phyloP scores from a whole-genome alignment of 495 filamentous ascomycete species.

The Parmelia sp. region DNA sequence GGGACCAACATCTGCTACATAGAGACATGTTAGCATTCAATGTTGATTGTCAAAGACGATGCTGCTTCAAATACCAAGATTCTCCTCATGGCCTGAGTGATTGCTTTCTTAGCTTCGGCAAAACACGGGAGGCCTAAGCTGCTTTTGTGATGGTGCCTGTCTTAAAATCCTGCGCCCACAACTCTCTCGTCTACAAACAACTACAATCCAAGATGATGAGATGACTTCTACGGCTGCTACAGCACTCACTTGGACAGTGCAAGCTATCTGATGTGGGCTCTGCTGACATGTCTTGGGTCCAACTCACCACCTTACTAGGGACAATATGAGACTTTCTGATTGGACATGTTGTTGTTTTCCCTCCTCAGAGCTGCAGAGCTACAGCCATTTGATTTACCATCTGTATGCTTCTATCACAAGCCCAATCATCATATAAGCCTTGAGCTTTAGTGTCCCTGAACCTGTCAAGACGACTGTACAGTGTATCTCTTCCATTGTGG shows the following conservation, averaged over 20 bases:
- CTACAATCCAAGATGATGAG: constrained; percentile 47
- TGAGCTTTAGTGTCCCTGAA: neutral
- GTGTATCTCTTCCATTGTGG: neutral
- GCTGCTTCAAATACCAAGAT: neutral
- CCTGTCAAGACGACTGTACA: neutral
- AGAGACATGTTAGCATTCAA: constrained; percentile 14
- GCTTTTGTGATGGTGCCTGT: neutral
- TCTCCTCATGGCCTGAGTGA: too few relatives aligned
- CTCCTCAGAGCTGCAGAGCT: neutral
- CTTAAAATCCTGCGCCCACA: neutral
- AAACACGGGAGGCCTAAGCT: neutral
- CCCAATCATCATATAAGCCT: neutral
- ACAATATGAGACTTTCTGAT: constrained; percentile 44
- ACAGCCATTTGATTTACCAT: neutral
- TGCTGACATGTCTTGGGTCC: constrained; percentile 44
- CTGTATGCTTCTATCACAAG: neutral
- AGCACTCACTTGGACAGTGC: constrained; percentile 34
- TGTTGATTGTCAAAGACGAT: neutral
- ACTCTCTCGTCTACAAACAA: constrained; percentile 29
- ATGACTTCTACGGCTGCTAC: constrained; percentile 35
- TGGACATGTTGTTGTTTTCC: constrained; percentile 29
- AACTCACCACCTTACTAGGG: constrained; percentile 40
- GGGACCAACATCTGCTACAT: constrained; percentile 17
- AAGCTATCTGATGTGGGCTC: constrained; percentile 35
- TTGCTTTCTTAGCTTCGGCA: neutral